Base-by-base conservation (phyloP, 2,329 filamentous ascomycete genomes). In the Verticillium isaacii region DNA sequence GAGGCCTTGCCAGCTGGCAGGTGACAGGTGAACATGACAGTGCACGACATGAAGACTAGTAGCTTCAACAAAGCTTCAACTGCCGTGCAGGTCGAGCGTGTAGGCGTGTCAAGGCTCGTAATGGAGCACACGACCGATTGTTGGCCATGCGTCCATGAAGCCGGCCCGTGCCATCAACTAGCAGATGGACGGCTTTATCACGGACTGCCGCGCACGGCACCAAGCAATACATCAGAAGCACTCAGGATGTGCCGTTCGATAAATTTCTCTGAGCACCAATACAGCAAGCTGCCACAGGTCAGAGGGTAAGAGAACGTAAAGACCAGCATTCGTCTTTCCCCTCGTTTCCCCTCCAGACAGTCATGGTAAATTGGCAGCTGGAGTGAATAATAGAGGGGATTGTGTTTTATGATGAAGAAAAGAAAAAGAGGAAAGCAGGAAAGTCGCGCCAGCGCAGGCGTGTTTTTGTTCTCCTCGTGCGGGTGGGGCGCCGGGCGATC, bases 371-470 rank as follows among this genome's bases (percentile, higher is more conserved):
- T 76, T 77, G 78, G 80, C 83, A 78, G 76, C 79, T 82, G 84
- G 86, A 89, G 86, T 89, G 86, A 89, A 90, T 89, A 89, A 90
- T 89, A 84, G 82, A 84, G 79, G 82, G 80, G 81, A 82, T 79
- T 74, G 63, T 68, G 68, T 69, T 73, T 72, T 73, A 68, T 75
- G 71, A 72, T 74, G 69, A 70, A 68, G 70, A 72, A 70, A 65
- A 66, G 67, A 70, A 68, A 67, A 64, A 50, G 45, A 23, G 66
- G 60, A 61, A 63, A 32, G 60, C 57, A 54, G 34, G 55, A 41
- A 63, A 60, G 58, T 12, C 54, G 45, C 45, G 45, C n/a, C 45
- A 9, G 45, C 45, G n/a, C n/a, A 12, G 45, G 19, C 45, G 45
- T 23, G 45, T 12, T 50, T 50, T 50, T 50, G 45, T 50, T 50